Evolutionary conservation across 2,329 filamentous ascomycete genomes (phyloP).

Genomic region (Aspergillus intermedius): DNA sequence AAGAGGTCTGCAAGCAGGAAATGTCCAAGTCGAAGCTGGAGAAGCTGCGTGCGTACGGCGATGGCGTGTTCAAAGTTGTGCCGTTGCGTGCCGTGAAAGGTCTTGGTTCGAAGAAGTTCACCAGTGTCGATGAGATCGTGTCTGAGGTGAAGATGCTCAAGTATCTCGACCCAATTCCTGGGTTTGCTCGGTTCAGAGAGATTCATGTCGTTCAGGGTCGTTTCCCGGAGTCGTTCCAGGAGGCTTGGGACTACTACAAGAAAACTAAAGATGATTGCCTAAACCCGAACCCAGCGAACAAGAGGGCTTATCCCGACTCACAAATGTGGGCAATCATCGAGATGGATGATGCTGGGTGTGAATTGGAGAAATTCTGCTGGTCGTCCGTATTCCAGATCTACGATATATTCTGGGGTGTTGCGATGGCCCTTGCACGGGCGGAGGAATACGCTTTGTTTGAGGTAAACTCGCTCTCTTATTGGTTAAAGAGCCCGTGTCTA

Average conservation of each 20-base stretch:
- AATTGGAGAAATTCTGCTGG: conserved; percentile 45
- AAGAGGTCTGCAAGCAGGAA: conserved; percentile 27
- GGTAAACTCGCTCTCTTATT: conserved; percentile 18
- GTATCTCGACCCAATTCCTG: conserved; percentile 53
- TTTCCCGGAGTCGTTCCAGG: conserved; percentile 47
- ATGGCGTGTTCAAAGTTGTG: conserved; percentile 45
- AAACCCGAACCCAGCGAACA: conserved; percentile 53
- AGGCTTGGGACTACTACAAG: conserved; percentile 38
- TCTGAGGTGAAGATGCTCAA: conserved; percentile 49
- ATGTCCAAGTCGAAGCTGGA: conserved; percentile 33
- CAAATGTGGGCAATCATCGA: conserved; percentile 60
- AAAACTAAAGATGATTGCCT: conserved; percentile 40
- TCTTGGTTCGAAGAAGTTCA: conserved; percentile 37
- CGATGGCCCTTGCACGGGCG: conserved; percentile 54
- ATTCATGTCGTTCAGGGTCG: conserved; percentile 53
- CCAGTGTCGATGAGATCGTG: conserved; percentile 45
- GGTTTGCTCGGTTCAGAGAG: conserved; percentile 57
- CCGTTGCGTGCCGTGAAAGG: conserved; percentile 38
- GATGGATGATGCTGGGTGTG: conserved; percentile 59
- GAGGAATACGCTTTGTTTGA: conserved; percentile 57
- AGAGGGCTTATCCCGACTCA: conserved; percentile 46
- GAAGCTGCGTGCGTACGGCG: conserved; percentile 33
- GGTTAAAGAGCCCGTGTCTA: background rate
- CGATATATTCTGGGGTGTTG: conserved; percentile 63
- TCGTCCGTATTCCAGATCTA: conserved; percentile 46